Evolutionary conservation across 768 basidiomycete species (phyloP).

Genomic region (Xerocomellus chrysenteron): DNA sequence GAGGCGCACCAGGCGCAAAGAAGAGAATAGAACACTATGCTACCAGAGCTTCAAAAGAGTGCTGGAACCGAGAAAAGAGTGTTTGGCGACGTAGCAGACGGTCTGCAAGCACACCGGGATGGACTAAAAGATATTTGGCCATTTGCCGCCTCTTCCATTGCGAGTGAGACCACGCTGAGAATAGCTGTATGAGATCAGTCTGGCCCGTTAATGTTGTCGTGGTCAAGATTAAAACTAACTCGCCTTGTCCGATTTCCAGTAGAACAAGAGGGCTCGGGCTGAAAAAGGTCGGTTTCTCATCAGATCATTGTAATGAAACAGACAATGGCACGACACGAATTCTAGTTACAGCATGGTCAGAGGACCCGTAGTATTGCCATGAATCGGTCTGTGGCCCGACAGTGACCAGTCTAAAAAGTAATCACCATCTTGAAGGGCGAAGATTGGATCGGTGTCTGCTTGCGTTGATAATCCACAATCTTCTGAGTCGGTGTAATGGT

Average conservation of each 20-base stretch:
- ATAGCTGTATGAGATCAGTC: slow-evolving; percentile 6
- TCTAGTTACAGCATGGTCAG: neutral
- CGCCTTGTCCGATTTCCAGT: neutral
- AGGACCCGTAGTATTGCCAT: neutral
- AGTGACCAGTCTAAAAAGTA: no score
- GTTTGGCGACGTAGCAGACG: slow-evolving; percentile 3
- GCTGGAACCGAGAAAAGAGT: neutral
- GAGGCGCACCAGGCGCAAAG: slow-evolving; percentile 31
- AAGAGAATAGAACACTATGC: neutral
- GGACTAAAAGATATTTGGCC: neutral
- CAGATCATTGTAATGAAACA: neutral
- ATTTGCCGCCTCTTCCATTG: neutral
- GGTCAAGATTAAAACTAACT: slow-evolving; percentile 6
- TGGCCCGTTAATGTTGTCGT: neutral
- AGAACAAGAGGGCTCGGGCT: no score
- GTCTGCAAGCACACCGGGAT: neutral
- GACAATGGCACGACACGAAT: neutral
- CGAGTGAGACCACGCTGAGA: slow-evolving; percentile 11
- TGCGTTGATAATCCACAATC: neutral
- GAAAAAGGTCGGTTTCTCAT: neutral
- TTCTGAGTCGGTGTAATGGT: neutral
- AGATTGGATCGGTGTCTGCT: no score
- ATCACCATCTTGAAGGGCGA: no score
- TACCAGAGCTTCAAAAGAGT: slow-evolving; percentile 18
- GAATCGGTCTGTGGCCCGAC: no score